Evolutionary conservation across 495 filamentous ascomycete genomes (phyloP), one percentile per base, ranked within the genome.

Genomic region (Parathielavia appendiculata): DNA sequence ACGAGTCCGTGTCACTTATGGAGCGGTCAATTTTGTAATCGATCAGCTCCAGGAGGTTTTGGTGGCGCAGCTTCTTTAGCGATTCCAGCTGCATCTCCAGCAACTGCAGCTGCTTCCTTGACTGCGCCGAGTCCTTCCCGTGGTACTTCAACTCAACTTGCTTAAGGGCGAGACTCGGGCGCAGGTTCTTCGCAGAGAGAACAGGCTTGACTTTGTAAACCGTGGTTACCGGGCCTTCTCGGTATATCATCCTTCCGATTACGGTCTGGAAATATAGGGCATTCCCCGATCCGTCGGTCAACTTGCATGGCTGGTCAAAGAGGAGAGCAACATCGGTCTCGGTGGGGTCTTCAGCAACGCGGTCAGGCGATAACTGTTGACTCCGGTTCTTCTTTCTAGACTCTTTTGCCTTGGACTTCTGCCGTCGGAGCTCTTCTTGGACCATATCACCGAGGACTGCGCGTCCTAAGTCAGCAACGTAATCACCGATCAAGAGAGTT

Each of bases 11-110:
- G 14, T 75, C 73, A 52, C 62, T 71, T 39, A 72, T 66, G 56
- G 74, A 68, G 17, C 75, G 76, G 57, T 78, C 75, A 26, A 97
- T 89, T 48, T 86, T 88, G 75, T 89, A 96, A 54, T 89, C 89
- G 41, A 95, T 72, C 46, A 97, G 79, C 12, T 87, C 82, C 5
- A 91, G 73, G 23, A 96, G 67, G 70, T 90, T 89, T n/a, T 82
- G 77, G 64, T 96, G 91, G 30, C 81, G 82, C 35, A 95, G 69
- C 61, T 80, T 82, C 67, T 85, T 92, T 35, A 93, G 69, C 3
- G 72, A 72, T 59, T 95, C 89, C 30, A 98, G 69, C 50, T 86
- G 81, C 13, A 72, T 71, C 67, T 92, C 89, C 26, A 91, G 65
- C 7, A 75, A 72, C 67, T 86, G 81, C 22, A 91, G 72, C 41